Evolutionary conservation across 2,329 filamentous ascomycete species (phyloP).

Genomic region (Trichoderma sp.): DNA sequence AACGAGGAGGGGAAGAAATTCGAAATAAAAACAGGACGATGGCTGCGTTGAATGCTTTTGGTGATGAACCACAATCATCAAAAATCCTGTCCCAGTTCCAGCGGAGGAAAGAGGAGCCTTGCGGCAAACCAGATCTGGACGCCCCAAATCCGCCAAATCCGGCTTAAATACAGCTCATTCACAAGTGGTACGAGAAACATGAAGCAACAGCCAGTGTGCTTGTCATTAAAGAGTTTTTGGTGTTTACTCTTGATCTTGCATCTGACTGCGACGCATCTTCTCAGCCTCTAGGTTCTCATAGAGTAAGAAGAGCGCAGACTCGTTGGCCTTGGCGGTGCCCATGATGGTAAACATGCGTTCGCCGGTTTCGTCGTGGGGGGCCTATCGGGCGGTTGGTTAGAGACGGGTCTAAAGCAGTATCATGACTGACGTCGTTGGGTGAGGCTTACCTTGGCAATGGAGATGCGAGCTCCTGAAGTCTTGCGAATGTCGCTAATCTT

Average conservation of each 20-base stretch:
- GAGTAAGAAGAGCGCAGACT: constrained; percentile 91
- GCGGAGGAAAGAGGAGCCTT: constrained; percentile 59
- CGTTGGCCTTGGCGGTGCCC: constrained; percentile 90
- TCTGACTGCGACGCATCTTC: constrained; percentile 96
- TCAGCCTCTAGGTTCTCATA: constrained; percentile 99
- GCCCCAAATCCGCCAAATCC: constrained; percentile 53
- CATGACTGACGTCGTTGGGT: neutral
- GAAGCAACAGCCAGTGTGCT: constrained; percentile 36
- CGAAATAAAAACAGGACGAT: constrained; percentile 33
- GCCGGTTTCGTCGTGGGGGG: constrained; percentile 93
- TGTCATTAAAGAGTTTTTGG: constrained; percentile 21
- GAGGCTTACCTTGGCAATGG: constrained; percentile 78
- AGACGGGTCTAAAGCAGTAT: neutral
- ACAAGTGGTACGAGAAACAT: constrained; percentile 38
- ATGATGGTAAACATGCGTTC: constrained; percentile 99
- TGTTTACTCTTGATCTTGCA: constrained; percentile 57
- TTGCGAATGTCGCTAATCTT: constrained; percentile 99
- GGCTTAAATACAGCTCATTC: constrained; percentile 48
- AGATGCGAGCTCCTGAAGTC: constrained; percentile 94
- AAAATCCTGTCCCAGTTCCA: constrained; percentile 50
- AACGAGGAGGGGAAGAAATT: constrained; percentile 34
- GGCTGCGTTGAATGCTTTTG: constrained; percentile 35
- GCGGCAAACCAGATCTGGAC: constrained; percentile 66
- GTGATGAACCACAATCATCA: constrained; percentile 45
- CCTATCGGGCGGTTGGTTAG: constrained; percentile 46